phyloP scores from a whole-genome alignment of 225 moss, liverwort and hornwort genomes.

The Anthoceros angustus region DNA sequence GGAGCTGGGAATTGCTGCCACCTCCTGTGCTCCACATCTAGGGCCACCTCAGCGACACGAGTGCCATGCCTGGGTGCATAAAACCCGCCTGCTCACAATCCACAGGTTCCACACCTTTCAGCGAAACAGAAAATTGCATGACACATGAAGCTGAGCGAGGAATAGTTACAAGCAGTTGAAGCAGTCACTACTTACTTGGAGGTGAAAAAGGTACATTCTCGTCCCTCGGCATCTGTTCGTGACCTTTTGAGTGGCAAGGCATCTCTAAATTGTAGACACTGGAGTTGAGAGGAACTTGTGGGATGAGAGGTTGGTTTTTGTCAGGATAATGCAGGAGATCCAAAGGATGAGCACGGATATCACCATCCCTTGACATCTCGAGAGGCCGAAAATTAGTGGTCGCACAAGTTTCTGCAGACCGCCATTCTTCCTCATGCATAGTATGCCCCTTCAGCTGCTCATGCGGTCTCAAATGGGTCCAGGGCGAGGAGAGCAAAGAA shows the following conservation, averaged over 20 bases:
- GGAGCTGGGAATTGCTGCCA: background rate
- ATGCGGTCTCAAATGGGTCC: background rate
- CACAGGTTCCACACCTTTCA: background rate
- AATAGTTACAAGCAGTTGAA: background rate
- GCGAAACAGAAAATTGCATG: no score
- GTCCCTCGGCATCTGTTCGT: background rate
- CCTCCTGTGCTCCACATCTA: slow-evolving; percentile 3
- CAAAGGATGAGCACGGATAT: background rate
- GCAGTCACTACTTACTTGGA: background rate
- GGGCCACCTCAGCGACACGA: slow-evolving; percentile 3
- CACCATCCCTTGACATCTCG: background rate
- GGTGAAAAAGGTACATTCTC: background rate
- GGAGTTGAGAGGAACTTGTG: background rate
- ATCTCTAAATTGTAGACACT: background rate
- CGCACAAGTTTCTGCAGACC: background rate
- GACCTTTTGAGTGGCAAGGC: background rate
- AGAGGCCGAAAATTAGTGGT: background rate
- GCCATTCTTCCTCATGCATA: slow-evolving; percentile 3
- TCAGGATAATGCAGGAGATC: background rate
- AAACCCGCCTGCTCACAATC: background rate
- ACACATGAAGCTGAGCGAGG: no score
- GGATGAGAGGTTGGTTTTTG: background rate
- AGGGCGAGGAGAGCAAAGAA: background rate
- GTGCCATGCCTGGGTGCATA: background rate
- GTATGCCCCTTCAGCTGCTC: background rate